Evolutionary conservation across 2,329 filamentous ascomycete genomes (phyloP).

Genomic region (Curvularia verruculosa): DNA sequence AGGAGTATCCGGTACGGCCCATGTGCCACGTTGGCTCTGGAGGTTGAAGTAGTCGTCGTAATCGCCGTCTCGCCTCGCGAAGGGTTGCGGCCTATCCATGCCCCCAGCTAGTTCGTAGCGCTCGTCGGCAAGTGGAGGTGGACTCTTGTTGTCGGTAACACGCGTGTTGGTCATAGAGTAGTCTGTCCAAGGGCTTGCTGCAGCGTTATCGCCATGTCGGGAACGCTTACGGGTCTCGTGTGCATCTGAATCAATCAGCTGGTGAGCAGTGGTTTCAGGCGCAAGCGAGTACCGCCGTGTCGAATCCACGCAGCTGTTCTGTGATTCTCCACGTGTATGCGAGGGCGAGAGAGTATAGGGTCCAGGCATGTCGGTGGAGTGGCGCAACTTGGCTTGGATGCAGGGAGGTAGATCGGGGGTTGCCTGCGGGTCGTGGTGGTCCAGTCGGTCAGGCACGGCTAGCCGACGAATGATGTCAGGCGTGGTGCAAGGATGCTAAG

Average conservation of each 20-base stretch:
- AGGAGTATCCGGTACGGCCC: conserved; percentile 42
- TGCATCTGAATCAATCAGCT: conserved; percentile 37
- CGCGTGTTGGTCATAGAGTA: conserved; percentile 28
- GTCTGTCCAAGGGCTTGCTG: conserved; percentile 28
- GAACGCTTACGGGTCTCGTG: conserved; percentile 44
- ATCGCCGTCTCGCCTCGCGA: conserved; percentile 48
- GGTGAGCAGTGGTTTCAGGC: conserved; percentile 34
- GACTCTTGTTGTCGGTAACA: conserved; percentile 41
- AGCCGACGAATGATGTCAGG: conserved; percentile 22
- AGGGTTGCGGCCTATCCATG: conserved; percentile 54
- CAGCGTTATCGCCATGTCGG: conserved; percentile 26
- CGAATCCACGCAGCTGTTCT: conserved; percentile 29
- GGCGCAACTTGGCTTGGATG: conserved; percentile 31
- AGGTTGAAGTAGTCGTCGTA: conserved; percentile 51
- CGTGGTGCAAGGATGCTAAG: conserved; percentile 6
- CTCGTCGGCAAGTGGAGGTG: conserved; percentile 58
- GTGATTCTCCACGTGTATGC: conserved; percentile 22
- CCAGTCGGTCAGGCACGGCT: conserved; percentile 5
- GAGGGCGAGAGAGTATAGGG: conserved; percentile 30
- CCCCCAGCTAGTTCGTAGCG: conserved; percentile 57
- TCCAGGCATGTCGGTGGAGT: conserved; percentile 37
- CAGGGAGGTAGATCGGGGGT: conserved; percentile 27
- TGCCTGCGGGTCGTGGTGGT: conserved; percentile 25
- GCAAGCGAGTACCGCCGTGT: conserved; percentile 31
- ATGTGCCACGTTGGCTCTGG: conserved; percentile 46